These are phyloP conservation scores for Diaporthe nobilis DNA, from an alignment of 2,329 filamentous ascomycete species.

Conservation along the genomic window DNA sequence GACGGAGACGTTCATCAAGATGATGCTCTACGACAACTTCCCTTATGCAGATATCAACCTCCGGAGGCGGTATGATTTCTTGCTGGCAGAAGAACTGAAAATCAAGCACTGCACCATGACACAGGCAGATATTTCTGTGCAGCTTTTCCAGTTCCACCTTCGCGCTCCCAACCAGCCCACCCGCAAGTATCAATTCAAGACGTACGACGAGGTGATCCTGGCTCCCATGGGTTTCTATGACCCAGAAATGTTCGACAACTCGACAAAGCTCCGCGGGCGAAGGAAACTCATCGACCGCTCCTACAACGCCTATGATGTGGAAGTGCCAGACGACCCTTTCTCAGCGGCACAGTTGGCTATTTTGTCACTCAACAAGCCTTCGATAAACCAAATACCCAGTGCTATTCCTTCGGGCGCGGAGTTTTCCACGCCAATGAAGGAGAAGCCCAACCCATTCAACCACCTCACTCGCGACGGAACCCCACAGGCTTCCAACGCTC, in stretches of 20 bases:
- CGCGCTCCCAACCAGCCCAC: conserved; percentile 91
- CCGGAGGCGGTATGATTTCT: conserved; percentile 88
- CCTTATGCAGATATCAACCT: conserved; percentile 97
- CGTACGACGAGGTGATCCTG: conserved; percentile 96
- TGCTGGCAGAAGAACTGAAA: conserved; percentile 96
- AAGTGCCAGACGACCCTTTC: conserved; percentile 87
- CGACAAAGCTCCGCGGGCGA: conserved; percentile 82
- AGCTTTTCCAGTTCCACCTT: conserved; percentile 91
- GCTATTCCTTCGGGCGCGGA: conserved; percentile 60
- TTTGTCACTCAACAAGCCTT: conserved; percentile 72
- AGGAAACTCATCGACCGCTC: conserved; percentile 88
- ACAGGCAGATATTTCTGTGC: conserved; percentile 89
- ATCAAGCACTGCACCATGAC: conserved; percentile 93
- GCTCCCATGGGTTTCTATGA: conserved; percentile 96
- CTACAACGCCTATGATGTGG: conserved; percentile 93
- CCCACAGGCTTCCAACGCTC: conserved; percentile 87
- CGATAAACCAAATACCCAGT: conserved; percentile 58
- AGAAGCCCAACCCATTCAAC: conserved; percentile 76
- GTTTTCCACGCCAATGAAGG: conserved; percentile 72
- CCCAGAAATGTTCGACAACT: conserved; percentile 87
- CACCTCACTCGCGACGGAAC: conserved; percentile 80
- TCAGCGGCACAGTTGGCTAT: conserved; percentile 86
- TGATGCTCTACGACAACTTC: conserved; percentile 97
- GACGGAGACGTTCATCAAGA: conserved; percentile 94
- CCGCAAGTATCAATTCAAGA: conserved; percentile 94